phyloP scores from a whole-genome alignment of 805 yeast genomes.

The Suhomyces sp. region DNA sequence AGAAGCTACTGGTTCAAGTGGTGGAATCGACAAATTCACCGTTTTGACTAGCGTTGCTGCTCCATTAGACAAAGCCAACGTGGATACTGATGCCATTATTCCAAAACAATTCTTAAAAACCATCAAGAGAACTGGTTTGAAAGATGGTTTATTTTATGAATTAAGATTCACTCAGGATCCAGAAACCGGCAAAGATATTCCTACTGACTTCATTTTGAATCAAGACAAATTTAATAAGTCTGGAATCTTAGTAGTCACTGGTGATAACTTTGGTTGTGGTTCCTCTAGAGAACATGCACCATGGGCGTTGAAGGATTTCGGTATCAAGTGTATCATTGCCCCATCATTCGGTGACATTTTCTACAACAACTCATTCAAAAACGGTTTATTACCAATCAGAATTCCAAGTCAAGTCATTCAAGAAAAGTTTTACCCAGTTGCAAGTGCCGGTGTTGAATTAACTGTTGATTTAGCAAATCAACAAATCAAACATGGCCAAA shows the following conservation, averaged over 20 bases:
- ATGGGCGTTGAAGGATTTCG: slow-evolving; percentile 98
- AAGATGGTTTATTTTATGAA: slow-evolving; percentile 87
- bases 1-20: slow-evolving; percentile 12
- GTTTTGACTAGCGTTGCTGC: slow-evolving; percentile 86
- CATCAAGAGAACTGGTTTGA: slow-evolving; percentile 93
- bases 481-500: slow-evolving; percentile 68
- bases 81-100: slow-evolving; percentile 97
- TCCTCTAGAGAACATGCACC: slow-evolving; percentile 99
- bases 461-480: slow-evolving; percentile 87
- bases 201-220: slow-evolving; percentile 90
- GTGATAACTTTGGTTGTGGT: slow-evolving; percentile 98
- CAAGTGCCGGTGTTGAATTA: slow-evolving; percentile 65
- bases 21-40: slow-evolving; percentile 72
- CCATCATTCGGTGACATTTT: slow-evolving; percentile 98
- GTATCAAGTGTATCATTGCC: slow-evolving; percentile 92
- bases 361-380: slow-evolving; percentile 95
- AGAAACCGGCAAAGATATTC: slow-evolving; percentile 64
- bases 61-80: slow-evolving; percentile 90
- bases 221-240: slow-evolving; percentile 78
- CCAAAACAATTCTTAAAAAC: slow-evolving; percentile 98
- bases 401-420: slow-evolving; percentile 74
- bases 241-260: slow-evolving; percentile 83
- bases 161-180: slow-evolving; percentile 67
- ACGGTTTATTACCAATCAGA: slow-evolving; percentile 91
- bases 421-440: slow-evolving; percentile 74